These are phyloP conservation scores for Echinosophora koreensis DNA, from an alignment of 306 rosid genomes.

Conservation along the genomic window DNA sequence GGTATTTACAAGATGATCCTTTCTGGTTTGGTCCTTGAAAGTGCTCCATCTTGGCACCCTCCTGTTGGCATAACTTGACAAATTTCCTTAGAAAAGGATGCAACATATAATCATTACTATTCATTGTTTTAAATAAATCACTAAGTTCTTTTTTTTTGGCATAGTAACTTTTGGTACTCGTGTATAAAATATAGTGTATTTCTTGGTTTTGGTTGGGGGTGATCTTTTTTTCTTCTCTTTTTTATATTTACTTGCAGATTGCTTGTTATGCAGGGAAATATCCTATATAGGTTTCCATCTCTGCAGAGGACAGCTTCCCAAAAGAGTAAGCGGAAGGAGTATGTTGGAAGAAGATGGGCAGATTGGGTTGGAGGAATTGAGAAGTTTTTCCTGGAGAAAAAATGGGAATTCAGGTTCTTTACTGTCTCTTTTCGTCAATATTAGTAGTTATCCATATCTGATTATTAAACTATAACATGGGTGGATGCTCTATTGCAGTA, in stretches of 20 bases:
- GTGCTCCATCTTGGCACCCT: constrained; percentile 31
- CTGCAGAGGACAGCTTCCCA: constrained; percentile 91
- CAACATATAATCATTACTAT: constrained; percentile 3
- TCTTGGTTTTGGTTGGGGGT: constrained; percentile 20
- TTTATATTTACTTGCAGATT: constrained; percentile 42
- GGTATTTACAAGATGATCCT: constrained; percentile 25
- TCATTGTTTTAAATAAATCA: constrained; percentile 14
- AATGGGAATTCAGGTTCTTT: constrained; percentile 86
- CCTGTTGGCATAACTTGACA: constrained; percentile 26
- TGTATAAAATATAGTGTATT: neutral
- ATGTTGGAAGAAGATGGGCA: constrained; percentile 95
- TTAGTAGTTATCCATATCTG: constrained; percentile 31
- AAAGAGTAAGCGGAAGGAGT: constrained; percentile 83
- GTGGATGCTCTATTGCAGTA: constrained; percentile 61
- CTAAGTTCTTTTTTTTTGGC: constrained; percentile 15
- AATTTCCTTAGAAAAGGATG: constrained; percentile 38
- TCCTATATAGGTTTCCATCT: constrained; percentile 91
- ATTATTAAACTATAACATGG: constrained; percentile 38
- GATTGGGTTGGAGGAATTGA: constrained; percentile 90
- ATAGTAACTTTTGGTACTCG: constrained; percentile 10
- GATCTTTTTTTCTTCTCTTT: neutral
- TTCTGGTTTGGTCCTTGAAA: constrained; percentile 20
- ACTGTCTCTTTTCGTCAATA: constrained; percentile 27
- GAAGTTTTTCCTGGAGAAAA: constrained; percentile 81
- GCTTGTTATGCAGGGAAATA: constrained; percentile 87